Conservation (phyloP, 2,329 filamentous ascomycete species). For the Elsinoe necatrix region DNA sequence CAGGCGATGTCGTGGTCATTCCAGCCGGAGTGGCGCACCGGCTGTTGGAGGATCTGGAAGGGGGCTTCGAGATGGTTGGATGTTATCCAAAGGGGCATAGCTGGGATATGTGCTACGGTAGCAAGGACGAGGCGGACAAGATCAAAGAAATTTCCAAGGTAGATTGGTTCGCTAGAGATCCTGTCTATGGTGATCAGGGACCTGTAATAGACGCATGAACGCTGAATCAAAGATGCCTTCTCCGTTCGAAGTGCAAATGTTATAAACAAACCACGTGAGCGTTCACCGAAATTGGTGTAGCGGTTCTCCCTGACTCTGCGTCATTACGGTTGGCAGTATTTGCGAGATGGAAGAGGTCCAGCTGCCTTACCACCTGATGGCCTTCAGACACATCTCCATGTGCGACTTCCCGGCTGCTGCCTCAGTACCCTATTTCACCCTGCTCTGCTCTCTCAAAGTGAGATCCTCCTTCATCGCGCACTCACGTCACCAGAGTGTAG, state of each 20-base stretch:
- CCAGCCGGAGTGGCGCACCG: slow-evolving; percentile 59
- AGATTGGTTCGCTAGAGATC: slow-evolving; percentile 53
- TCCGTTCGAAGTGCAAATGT: no score
- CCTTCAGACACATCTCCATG: background rate
- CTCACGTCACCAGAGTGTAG: background rate
- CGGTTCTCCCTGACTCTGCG: slow-evolving; percentile 5
- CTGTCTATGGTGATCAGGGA: slow-evolving; percentile 49
- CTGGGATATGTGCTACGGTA: slow-evolving; percentile 69
- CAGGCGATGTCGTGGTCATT: slow-evolving; percentile 56
- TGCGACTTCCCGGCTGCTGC: background rate
- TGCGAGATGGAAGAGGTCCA: background rate
- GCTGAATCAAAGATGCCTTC: no score
- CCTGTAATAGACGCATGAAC: slow-evolving; percentile 35
- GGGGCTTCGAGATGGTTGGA: slow-evolving; percentile 58
- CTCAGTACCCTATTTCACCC: background rate
- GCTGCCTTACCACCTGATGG: slow-evolving; percentile 12
- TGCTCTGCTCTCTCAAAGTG: background rate
- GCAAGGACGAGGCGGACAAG: slow-evolving; percentile 46
- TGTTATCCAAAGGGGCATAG: slow-evolving; percentile 50
- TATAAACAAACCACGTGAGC: background rate
- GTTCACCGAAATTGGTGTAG: background rate
- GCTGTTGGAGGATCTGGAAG: slow-evolving; percentile 48
- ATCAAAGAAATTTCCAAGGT: slow-evolving; percentile 42
- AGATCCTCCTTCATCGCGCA: background rate
- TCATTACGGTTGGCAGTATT: background rate